Evolutionary conservation across 2,329 filamentous ascomycete species (phyloP).

Genomic region (Cyclaneusma minus): DNA sequence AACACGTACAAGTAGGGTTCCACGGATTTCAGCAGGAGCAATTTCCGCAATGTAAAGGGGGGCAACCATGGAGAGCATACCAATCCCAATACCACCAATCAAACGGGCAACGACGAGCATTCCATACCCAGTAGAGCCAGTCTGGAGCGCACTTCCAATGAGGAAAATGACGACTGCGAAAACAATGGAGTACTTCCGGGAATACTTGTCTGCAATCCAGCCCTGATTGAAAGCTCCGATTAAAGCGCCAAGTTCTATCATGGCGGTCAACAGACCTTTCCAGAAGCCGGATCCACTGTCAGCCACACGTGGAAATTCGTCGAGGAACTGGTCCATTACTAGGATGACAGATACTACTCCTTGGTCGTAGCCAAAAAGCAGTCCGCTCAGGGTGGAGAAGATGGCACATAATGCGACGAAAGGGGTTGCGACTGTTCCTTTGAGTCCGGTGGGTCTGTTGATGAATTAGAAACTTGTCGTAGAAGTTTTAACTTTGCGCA

Average conservation of each 20-base stretch:
- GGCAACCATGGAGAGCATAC: constrained; percentile 31
- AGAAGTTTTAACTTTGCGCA: no score
- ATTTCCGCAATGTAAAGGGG: constrained; percentile 38
- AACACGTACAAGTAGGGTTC: constrained; percentile 7
- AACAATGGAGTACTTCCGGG: constrained; percentile 33
- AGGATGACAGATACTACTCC: constrained; percentile 25
- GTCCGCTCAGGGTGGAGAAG: constrained; percentile 22
- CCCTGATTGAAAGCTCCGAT: constrained; percentile 26
- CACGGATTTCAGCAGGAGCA: constrained; percentile 21
- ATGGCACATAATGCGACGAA: constrained; percentile 20
- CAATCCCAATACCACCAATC: constrained; percentile 34
- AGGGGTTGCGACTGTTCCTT: constrained; percentile 17
- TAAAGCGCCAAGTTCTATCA: constrained; percentile 37
- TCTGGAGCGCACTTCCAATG: constrained; percentile 32
- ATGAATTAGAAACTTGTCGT: no score
- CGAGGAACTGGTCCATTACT: constrained; percentile 21
- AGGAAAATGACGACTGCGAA: constrained; percentile 33
- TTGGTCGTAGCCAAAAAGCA: constrained; percentile 26
- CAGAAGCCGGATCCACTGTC: constrained; percentile 11
- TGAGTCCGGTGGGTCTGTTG: constrained; percentile 49
- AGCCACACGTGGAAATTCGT: constrained; percentile 19
- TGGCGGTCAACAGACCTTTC: constrained; percentile 28
- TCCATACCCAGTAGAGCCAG: constrained; percentile 30
- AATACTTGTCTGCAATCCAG: constrained; percentile 34
- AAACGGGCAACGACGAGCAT: constrained; percentile 33